phyloP scores from a whole-genome alignment of 345 rosid genomes.

The Lepidium aucheri region DNA sequence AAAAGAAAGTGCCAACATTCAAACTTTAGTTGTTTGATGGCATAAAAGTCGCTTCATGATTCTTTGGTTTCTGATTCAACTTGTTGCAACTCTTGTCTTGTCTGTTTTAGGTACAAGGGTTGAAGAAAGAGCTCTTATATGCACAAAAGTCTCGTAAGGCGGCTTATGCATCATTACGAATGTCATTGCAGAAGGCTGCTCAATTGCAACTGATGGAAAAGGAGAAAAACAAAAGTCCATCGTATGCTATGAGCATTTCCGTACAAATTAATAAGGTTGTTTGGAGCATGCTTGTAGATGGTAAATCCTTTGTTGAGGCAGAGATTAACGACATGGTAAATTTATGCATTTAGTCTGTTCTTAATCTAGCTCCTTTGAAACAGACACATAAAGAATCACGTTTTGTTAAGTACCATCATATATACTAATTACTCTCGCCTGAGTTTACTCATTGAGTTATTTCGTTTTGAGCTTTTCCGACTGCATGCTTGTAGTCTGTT shows the following conservation, averaged over 20 bases:
- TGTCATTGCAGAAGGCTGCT: conserved; percentile 84
- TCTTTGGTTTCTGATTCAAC: neutral
- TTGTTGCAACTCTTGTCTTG: neutral
- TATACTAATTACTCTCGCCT: neutral
- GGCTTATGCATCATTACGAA: conserved; percentile 69
- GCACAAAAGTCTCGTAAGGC: conserved; percentile 70
- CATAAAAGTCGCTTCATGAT: neutral
- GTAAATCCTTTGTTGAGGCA: conserved; percentile 97
- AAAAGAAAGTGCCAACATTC: neutral
- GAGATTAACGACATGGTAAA: conserved; percentile 97
- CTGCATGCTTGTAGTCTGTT: neutral
- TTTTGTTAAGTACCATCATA: no score
- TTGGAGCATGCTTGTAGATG: conserved; percentile 97
- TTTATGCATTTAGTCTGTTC: neutral
- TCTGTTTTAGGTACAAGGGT: conserved; percentile 64
- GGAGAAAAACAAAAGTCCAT: conserved; percentile 96
- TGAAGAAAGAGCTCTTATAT: conserved; percentile 63
- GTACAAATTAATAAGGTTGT: conserved; percentile 82
- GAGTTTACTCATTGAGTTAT: no score
- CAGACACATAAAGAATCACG: no score
- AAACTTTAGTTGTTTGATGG: neutral
- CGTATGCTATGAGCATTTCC: conserved; percentile 95
- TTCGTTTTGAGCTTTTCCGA: no score
- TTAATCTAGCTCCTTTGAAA: neutral
- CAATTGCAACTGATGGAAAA: conserved; percentile 83